Conservation (phyloP, 495 filamentous ascomycete genomes). For the Podospora bellae-mahoneyi region DNA sequence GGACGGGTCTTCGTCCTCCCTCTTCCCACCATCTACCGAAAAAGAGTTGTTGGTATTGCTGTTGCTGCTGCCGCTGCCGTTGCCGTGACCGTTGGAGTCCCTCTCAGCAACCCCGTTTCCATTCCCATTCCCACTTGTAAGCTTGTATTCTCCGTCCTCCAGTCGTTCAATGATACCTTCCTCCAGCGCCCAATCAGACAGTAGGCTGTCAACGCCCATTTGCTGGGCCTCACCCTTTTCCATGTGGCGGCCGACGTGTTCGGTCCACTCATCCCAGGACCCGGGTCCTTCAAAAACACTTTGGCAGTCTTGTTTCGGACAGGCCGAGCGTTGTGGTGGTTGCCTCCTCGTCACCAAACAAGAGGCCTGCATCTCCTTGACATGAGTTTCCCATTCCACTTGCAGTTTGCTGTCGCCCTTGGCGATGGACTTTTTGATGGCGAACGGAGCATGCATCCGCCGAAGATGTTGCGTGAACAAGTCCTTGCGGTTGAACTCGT, state of each 20-base stretch:
- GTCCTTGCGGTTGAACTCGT: conserved; percentile 83
- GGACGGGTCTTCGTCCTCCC: conserved; percentile 38
- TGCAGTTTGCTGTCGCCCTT: conserved; percentile 53
- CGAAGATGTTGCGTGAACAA: conserved; percentile 91
- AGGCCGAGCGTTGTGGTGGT: conserved; percentile 64
- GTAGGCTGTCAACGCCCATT: conserved; percentile 48
- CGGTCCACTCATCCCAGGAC: conserved; percentile 84
- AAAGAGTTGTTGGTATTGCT: conserved; percentile 17
- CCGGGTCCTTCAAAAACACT: conserved; percentile 63
- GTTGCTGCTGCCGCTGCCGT: conserved; percentile 13
- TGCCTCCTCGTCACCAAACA: conserved; percentile 67
- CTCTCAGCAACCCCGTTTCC: background rate
- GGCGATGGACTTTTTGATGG: conserved; percentile 47
- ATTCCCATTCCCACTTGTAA: conserved; percentile 36
- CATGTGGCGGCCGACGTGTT: conserved; percentile 89
- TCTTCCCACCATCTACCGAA: conserved; percentile 20
- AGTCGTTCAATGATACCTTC: conserved; percentile 55
- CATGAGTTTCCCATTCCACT: conserved; percentile 53
- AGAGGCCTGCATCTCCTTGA: conserved; percentile 59
- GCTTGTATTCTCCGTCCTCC: conserved; percentile 49
- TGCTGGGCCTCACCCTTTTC: conserved; percentile 58
- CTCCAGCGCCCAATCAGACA: conserved; percentile 56
- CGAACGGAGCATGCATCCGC: conserved; percentile 76
- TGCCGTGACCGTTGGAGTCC: conserved; percentile 1
- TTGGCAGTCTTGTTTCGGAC: conserved; percentile 65